A percentile compares a stretch with the other conserved stretches of the same genome.
These are phyloP conservation scores for Ceratocystis diversiconidia DNA, from an alignment of 2,329 filamentous ascomycete species.

Conservation along the genomic window DNA sequence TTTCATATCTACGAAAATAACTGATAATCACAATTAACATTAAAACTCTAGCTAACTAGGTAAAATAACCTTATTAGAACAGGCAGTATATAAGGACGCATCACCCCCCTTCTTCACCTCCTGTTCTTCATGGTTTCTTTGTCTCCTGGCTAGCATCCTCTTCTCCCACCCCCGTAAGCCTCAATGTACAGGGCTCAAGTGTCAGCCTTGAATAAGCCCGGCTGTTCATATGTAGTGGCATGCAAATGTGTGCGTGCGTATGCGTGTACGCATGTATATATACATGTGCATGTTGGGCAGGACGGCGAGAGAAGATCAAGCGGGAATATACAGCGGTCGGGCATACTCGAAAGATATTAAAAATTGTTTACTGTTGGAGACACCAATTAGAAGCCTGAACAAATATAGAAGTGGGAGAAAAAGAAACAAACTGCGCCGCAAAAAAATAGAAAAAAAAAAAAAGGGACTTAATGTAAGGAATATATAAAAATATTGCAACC, in stretches of 20 bases:
- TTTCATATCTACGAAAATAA: neutral
- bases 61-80: neutral
- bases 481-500: neutral
- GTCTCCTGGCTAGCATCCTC: too few species aligned
- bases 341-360: neutral
- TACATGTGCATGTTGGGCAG: neutral
- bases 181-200: too few species aligned
- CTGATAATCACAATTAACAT: neutral
- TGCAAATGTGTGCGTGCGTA: neutral
- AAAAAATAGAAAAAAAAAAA: neutral
- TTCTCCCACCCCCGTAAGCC: too few species aligned
- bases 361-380: neutral
- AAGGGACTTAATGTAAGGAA: neutral
- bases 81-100: neutral
- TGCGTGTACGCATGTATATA: too few species aligned
- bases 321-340: neutral
- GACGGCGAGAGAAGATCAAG: neutral
- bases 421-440: neutral
- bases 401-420: slow-evolving; percentile 17
- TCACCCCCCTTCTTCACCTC: neutral
- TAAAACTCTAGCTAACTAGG: neutral
- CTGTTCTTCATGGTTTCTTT: too few species aligned
- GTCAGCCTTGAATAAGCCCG: too few species aligned
- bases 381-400: neutral
- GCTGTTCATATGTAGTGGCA: too few species aligned